Base-by-base conservation (phyloP, 352 stramenopile species). In the Phytophthora litchii region DNA sequence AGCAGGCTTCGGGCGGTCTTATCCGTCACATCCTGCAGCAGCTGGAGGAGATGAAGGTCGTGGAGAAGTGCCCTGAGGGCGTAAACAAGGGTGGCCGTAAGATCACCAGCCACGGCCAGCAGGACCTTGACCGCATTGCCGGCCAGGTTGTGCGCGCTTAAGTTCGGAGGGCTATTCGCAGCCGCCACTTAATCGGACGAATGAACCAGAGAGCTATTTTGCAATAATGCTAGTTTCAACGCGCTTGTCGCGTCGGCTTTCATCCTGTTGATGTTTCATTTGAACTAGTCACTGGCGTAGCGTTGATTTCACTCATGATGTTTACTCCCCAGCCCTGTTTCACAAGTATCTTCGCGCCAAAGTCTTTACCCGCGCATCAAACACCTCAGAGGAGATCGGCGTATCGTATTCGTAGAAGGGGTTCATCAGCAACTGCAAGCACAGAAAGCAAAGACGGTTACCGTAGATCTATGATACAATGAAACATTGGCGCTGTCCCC, bases 71-170 rank as follows among this genome's bases (percentile, higher is more conserved):
- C 64, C 64, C 79, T 12, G 86, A 93, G 63, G 86, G 86, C 59
- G 84, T 93, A 31, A 95, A 96, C 71, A 97, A 97, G 70, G 96
- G 95, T 55, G 97, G 97, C 63, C 91, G 97, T 59, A 85, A 88
- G 72, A 97, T 99, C 71, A 96, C 95, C 36, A 92, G 89, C 64
- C 96, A 98, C 70, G 97, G 97, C 80, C 97, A 99, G 83, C 96
- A 99, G 80, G 97, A 99, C 89, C 83, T 99, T 59, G 97, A 99
- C 83, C 96, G 96, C 83, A 99, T 99, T 75, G 97, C 97, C 54
- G 95, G 95, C 72, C 88, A 96, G 79, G 94, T 99, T 34, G 77
- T 88, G 58, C 83, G 83, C 41, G 80, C 78, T 76, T 94, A 94
- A 90, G 67, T 60, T 65, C 12, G 66, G 55, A 73, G 60, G 72